Percentiles rank a stretch among this genome's conserved stretches.
Evolutionary conservation across 495 filamentous ascomycete species (phyloP).

Genomic region (Aspergillus leporis): DNA sequence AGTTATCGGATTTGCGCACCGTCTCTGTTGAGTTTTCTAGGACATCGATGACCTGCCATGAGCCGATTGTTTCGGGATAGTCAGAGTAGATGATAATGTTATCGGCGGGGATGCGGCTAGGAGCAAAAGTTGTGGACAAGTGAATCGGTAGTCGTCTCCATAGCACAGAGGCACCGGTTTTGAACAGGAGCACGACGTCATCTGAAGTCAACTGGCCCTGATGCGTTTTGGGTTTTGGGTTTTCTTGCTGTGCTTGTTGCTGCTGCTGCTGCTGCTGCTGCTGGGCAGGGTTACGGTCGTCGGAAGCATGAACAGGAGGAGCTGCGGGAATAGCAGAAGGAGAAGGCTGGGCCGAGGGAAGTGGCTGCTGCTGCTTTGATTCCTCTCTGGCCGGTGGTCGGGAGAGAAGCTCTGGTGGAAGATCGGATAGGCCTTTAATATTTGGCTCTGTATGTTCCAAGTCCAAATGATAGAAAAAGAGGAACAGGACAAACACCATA

Average conservation of each 20-base stretch:
- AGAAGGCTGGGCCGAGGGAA: conserved; percentile 1
- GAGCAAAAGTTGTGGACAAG: conserved; percentile 23
- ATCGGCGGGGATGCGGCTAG: conserved; percentile 23
- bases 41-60: conserved; percentile 35
- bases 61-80: conserved; percentile 33
- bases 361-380: not conserved
- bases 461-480: conserved; percentile 30
- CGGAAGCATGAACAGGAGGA: conserved; percentile 17
- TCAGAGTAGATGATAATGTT: conserved; percentile 40
- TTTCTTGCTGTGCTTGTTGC: not conserved
- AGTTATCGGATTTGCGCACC: conserved; percentile 16
- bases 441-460: conserved; percentile 17
- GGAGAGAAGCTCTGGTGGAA: not conserved
- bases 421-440: not conserved
- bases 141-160: conserved; percentile 38
- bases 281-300: not conserved
- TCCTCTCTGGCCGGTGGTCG: not conserved
- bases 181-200: conserved; percentile 40
- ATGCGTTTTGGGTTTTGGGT: conserved; percentile 38
- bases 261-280: not conserved
- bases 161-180: conserved; percentile 39
- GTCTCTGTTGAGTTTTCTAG: conserved; percentile 29
- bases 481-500: conserved; percentile 26
- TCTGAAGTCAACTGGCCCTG: conserved; percentile 31
- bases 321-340: conserved; percentile 12